phyloP scores from a whole-genome alignment of 1,139 yeast genomes.

The Magnusiomyces fungicola region DNA sequence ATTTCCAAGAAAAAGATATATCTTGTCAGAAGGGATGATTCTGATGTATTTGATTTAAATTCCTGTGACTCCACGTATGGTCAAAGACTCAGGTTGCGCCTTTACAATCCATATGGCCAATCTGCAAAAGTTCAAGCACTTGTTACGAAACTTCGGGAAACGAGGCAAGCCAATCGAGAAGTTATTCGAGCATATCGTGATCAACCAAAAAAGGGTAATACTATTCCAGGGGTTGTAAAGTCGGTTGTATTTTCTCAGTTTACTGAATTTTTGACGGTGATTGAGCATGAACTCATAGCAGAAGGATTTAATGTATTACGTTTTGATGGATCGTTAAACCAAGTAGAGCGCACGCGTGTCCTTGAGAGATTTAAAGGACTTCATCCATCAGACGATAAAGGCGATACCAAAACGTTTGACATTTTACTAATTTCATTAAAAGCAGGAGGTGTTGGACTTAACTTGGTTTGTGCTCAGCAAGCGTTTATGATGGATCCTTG shows the following conservation, averaged over 20 bases:
- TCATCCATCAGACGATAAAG: conserved; percentile 16
- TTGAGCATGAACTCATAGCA: conserved; percentile 51
- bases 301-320: conserved; percentile 49
- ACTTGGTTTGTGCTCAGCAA: conserved; percentile 74
- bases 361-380: conserved; percentile 46
- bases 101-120: conserved; percentile 19
- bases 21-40: conserved; percentile 20
- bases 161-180: conserved; percentile 21
- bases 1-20: conserved; percentile 26
- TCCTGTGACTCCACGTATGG: not conserved
- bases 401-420: not conserved
- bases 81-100: not conserved
- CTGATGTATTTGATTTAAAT: not conserved
- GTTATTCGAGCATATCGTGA: not conserved
- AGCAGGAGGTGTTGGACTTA: conserved; percentile 95
- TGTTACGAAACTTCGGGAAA: conserved; percentile 46
- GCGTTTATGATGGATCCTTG: conserved; percentile 97
- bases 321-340: conserved; percentile 73
- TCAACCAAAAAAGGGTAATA: conserved; percentile 8
- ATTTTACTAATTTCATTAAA: conserved; percentile 70
- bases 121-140: conserved; percentile 77
- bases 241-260: conserved; percentile 90
- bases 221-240: conserved; percentile 49
- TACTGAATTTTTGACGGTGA: conserved; percentile 70
- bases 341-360: conserved; percentile 59